Percentiles rank a stretch among this genome's conserved stretches.
phyloP scores from a whole-genome alignment of 768 basidiomycete genomes.

The Suillus lakei region DNA sequence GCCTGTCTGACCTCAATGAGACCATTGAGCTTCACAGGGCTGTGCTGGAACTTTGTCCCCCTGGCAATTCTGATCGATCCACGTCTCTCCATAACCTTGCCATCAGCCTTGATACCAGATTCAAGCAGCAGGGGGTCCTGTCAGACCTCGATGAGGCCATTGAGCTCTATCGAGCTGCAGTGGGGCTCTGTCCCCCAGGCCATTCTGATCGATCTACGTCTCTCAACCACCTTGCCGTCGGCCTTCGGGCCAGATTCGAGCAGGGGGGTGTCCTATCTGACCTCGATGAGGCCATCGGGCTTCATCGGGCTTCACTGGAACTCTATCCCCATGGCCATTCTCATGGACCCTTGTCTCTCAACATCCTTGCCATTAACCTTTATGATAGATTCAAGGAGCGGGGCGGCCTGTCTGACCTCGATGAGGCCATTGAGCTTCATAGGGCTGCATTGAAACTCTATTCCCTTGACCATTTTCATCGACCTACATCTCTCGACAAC shows the following conservation, averaged over 20 bases:
- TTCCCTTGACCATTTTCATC: too few relatives aligned
- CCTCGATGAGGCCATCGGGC: conserved; percentile 10
- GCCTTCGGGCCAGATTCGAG: conserved; percentile 16
- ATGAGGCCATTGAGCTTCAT: too few relatives aligned
- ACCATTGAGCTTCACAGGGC: conserved; percentile 12
- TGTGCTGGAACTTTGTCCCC: conserved; percentile 2
- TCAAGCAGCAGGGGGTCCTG: neutral
- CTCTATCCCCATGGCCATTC: neutral
- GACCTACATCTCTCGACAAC: too few relatives aligned
- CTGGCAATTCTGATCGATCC: neutral
- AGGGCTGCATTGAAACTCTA: too few relatives aligned
- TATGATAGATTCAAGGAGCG: too few relatives aligned
- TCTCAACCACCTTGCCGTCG: conserved; percentile 19
- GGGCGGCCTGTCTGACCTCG: too few relatives aligned
- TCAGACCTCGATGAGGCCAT: conserved; percentile 5
- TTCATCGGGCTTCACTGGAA: neutral
- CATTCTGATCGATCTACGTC: neutral
- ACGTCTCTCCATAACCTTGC: conserved; percentile 15
- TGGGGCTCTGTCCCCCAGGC: neutral
- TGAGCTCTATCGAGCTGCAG: neutral
- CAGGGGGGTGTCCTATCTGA: conserved; percentile 12
- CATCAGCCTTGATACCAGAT: neutral
- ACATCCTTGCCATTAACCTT: neutral
- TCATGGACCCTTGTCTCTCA: neutral
- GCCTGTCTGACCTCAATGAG: conserved; percentile 18